These are phyloP conservation scores for Rhodosporidiobolus sp. DNA, from an alignment of 768 basidiomycete species.

Conservation along the genomic window DNA sequence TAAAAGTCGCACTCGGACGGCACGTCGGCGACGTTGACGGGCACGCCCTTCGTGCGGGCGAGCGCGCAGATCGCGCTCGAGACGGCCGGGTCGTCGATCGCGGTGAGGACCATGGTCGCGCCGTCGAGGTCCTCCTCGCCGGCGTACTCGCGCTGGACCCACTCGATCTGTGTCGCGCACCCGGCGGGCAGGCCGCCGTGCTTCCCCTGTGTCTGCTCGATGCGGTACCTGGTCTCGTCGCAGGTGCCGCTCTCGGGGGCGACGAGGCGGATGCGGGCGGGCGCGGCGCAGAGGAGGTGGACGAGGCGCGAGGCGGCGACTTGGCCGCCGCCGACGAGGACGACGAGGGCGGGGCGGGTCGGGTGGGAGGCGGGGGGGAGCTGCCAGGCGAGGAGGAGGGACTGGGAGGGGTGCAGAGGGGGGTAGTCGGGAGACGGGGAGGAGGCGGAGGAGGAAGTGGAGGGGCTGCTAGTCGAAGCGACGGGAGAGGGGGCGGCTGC, in stretches of 20 bases:
- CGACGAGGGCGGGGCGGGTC: conserved; percentile 71
- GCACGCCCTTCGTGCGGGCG: conserved; percentile 67
- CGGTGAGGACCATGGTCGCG: conserved; percentile 54
- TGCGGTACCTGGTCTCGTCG: conserved; percentile 49
- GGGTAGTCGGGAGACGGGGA: conserved; percentile 12
- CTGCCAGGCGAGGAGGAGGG: conserved; percentile 86
- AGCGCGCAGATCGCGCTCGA: conserved; percentile 69
- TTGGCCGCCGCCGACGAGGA: conserved; percentile 90
- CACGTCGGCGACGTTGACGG: conserved; percentile 94
- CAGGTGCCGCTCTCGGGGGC: conserved; percentile 67
- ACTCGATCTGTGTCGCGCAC: conserved; percentile 49
- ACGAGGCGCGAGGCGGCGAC: conserved; percentile 85
- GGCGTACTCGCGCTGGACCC: conserved; percentile 65
- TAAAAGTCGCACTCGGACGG: conserved; percentile 96
- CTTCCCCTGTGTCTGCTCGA: conserved; percentile 38
- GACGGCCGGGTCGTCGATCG: conserved; percentile 61
- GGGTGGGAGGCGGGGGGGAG: no score
- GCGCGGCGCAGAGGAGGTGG: conserved; percentile 71
- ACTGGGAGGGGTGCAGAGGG: conserved; percentile 21
- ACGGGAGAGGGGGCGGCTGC: no score
- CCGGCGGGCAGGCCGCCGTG: background rate
- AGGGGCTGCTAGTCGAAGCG: no score
- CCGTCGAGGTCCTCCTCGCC: conserved; percentile 64
- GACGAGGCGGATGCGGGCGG: conserved; percentile 64
- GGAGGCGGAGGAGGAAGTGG: conserved; percentile 21